Evolutionary conservation across 352 stramenopile species (phyloP), one percentile per base, ranked within the genome.

Genomic region (Phytophthora cactorum): DNA sequence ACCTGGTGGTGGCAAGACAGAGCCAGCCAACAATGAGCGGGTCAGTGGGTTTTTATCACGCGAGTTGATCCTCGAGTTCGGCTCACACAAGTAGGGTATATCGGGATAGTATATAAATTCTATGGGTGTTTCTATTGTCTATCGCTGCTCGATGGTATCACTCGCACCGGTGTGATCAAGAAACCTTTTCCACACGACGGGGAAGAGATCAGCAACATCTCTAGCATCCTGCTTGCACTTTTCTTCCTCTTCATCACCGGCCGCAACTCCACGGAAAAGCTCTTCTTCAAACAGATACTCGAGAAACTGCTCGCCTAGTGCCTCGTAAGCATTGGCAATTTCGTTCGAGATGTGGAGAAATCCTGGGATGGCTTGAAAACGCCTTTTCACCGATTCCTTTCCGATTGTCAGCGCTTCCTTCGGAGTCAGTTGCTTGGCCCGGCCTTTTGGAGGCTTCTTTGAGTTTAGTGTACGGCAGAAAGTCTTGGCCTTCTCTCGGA

Each of bases 1-100:
- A 96, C 88, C 11, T 97, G 89, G 89, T 96, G 86, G 87, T 96
- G 83, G 83, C 77, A 91, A 58, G 84, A 94, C 67, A 81, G 84
- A 63, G 86, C 73, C 39, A 77, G 28, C 32, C 52, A 68, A 55
- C 3, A 51, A 27, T 72, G 29, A 64, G 28, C 43, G 12, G 25
- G 56, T 12, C 25, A 17, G 39, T 46, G 14, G n/a, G 17, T 28
- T 44, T 38, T 56, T 50, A 61, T 57, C 44, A 29, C 17, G 31
- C 22, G 36, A 59, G 31, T 47, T 60, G 45, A 51, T 56, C 36
- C 49, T 60, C 28, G 34, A 65, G 25, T 55, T 56, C 41, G 54
- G 53, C 46, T 65, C 29, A 51, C 12, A 22, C 39, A 43, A 34
- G n/a, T 25, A 47, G 12, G 28, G 1, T 25, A 36, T 41, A 43